Percentiles rank a stretch among this genome's conserved stretches.
phyloP scores from a whole-genome alignment of 2,329 filamentous ascomycete genomes.

The Bipolaris sorokiniana region DNA sequence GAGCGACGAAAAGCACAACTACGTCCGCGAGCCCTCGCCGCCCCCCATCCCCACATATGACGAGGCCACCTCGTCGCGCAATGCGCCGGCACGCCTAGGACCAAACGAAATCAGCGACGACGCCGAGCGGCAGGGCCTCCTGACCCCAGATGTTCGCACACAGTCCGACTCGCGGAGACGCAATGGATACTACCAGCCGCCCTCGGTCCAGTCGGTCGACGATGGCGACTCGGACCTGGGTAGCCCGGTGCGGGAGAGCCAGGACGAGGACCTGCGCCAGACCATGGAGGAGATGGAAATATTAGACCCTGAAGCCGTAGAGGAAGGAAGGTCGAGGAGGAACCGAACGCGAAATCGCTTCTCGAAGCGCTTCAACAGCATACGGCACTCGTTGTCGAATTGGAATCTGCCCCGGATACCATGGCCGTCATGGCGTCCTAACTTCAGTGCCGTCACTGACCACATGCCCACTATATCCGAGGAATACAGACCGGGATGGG shows the following conservation, averaged over 20 bases:
- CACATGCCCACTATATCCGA: constrained; percentile 54
- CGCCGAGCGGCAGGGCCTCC: constrained; percentile 77
- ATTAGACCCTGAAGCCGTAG: constrained; percentile 45
- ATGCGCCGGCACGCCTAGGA: constrained; percentile 56
- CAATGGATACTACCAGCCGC: constrained; percentile 69
- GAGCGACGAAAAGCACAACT: constrained; percentile 50
- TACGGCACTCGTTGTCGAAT: constrained; percentile 64
- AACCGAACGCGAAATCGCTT: constrained; percentile 49
- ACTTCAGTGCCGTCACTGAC: constrained; percentile 37
- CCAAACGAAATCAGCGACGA: constrained; percentile 70
- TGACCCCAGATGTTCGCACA: constrained; percentile 58
- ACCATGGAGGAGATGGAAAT: constrained; percentile 77
- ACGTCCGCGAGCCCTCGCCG: constrained; percentile 53
- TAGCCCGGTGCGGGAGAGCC: constrained; percentile 61
- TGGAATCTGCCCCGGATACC: constrained; percentile 57
- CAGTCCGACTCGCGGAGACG: constrained; percentile 41
- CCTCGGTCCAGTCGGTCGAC: constrained; percentile 83
- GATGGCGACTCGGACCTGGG: constrained; percentile 58
- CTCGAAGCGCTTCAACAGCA: constrained; percentile 62
- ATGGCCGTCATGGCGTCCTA: constrained; percentile 35
- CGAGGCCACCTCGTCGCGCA: constrained; percentile 71
- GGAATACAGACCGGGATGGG: constrained; percentile 60
- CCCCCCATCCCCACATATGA: constrained; percentile 83
- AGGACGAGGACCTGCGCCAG: constrained; percentile 66
- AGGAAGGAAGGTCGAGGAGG: constrained; percentile 38